Percentiles rank a stretch among this genome's conserved stretches.
phyloP scores from a whole-genome alignment of 257 asterid genomes.

The Knoxia roxburghii region DNA sequence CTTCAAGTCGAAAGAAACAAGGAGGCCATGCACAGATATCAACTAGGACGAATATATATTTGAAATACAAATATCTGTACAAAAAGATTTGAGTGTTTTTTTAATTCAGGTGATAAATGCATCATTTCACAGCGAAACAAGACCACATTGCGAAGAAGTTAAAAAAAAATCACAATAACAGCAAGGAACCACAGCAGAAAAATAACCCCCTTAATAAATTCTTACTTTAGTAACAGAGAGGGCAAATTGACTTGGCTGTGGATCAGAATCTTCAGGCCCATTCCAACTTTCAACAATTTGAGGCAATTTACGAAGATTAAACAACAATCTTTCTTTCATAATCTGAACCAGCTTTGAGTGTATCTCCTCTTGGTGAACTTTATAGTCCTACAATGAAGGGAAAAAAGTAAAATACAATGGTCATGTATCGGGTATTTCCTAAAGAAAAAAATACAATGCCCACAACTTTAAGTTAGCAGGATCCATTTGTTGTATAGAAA shows the following conservation, averaged over 20 bases:
- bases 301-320: slow-evolving; percentile 88
- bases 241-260: slow-evolving; percentile 93
- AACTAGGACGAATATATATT: background rate
- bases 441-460: background rate
- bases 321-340: slow-evolving; percentile 80
- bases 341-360: slow-evolving; percentile 96
- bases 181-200: background rate
- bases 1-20: background rate
- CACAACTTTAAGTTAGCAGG: background rate
- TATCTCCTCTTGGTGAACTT: slow-evolving; percentile 89
- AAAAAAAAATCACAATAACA: background rate
- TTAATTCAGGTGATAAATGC: background rate
- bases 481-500: background rate
- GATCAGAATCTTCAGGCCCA: slow-evolving; percentile 59
- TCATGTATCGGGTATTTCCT: slow-evolving; percentile 1
- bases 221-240: slow-evolving; percentile 80
- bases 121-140: background rate
- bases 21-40: background rate
- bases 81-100: background rate
- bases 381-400: slow-evolving; percentile 56
- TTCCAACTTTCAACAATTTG: slow-evolving; percentile 92
- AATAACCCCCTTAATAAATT: background rate
- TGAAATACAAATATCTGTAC: background rate
- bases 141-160: background rate
- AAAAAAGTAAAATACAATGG: background rate